A percentile compares a stretch with the other conserved stretches of the same genome.
phyloP scores from a whole-genome alignment of 192 early-diverging fungal genomes.

The Rhizophagus sp. region DNA sequence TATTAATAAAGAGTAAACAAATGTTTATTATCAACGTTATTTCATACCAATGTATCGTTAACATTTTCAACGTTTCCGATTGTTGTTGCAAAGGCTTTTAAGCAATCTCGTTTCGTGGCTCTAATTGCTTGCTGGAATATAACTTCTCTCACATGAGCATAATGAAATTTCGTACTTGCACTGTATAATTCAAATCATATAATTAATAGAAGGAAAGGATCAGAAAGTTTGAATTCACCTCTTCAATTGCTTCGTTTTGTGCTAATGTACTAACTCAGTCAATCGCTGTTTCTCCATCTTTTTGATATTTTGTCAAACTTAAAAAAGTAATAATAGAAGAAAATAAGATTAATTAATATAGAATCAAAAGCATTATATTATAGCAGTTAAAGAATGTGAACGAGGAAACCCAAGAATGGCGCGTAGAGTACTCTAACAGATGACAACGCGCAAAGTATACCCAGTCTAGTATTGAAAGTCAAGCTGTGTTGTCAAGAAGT shows the following conservation, averaged over 20 bases:
- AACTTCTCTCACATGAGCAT: no score
- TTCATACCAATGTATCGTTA: no score
- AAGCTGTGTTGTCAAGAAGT: no score
- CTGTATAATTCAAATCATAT: slow-evolving; percentile 7
- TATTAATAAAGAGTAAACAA: no score
- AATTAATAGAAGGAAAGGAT: slow-evolving; percentile 6
- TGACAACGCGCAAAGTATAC: slow-evolving; percentile 19
- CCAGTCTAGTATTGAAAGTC: slow-evolving; percentile 25
- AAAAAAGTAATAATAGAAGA: not conserved
- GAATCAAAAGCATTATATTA: not conserved
- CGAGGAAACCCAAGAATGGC: slow-evolving; percentile 24
- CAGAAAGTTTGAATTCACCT: not conserved
- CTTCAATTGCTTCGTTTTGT: not conserved
- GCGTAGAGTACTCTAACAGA: no score
- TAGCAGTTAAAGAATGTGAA: not conserved
- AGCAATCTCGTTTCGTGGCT: no score
- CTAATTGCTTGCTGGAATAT: no score
- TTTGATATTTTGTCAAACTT: slow-evolving; percentile 23
- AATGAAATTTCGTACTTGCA: slow-evolving; percentile 25
- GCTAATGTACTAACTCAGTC: not conserved
- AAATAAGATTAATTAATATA: not conserved
- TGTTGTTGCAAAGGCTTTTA: no score
- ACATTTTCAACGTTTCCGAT: no score
- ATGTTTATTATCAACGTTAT: no score
- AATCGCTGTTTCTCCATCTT: not conserved